These are phyloP conservation scores for Royoungia palumana DNA, from an alignment of 768 basidiomycete species.

Conservation along the genomic window DNA sequence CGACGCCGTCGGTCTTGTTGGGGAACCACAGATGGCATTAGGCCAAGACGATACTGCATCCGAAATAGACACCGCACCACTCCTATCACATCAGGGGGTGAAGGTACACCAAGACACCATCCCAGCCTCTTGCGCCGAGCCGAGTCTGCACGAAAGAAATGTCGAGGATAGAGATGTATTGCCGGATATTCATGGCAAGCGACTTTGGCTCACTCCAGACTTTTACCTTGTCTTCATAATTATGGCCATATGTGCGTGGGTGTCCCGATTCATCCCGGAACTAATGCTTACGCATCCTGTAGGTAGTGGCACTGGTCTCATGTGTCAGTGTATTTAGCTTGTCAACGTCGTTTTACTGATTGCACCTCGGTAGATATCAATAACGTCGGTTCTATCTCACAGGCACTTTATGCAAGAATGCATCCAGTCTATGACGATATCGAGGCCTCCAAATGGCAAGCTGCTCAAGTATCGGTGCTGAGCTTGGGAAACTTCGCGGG, in stretches of 20 bases:
- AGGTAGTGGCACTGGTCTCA: slow-evolving; percentile 74
- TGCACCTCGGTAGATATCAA: slow-evolving; percentile 59
- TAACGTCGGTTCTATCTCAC: slow-evolving; percentile 78
- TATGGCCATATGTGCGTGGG: slow-evolving; percentile 51
- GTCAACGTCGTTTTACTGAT: not conserved
- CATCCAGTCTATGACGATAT: slow-evolving; percentile 62
- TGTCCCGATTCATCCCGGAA: not conserved
- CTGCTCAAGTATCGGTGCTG: slow-evolving; percentile 78
- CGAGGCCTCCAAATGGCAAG: slow-evolving; percentile 72
- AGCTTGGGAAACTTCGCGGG: slow-evolving; percentile 81
- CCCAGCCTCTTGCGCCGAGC: slow-evolving; percentile 18
- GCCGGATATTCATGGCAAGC: slow-evolving; percentile 53
- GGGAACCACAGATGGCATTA: slow-evolving; percentile 16
- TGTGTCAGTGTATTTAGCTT: slow-evolving; percentile 48
- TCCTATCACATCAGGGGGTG: slow-evolving; percentile 19
- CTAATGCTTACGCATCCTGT: slow-evolving; percentile 1
- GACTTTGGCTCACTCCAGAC: slow-evolving; percentile 49
- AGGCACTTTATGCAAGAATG: slow-evolving; percentile 60
- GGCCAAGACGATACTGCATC: slow-evolving; percentile 9
- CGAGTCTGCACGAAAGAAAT: slow-evolving; percentile 17
- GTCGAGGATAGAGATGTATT: slow-evolving; percentile 23
- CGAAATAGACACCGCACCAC: slow-evolving; percentile 20
- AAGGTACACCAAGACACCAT: slow-evolving; percentile 23
- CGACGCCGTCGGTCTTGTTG: slow-evolving; percentile 22
- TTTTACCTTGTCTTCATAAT: slow-evolving; percentile 64